These are phyloP conservation scores for Stropharia rugosoannulata DNA, from an alignment of 768 basidiomycete species.

Conservation along the genomic window DNA sequence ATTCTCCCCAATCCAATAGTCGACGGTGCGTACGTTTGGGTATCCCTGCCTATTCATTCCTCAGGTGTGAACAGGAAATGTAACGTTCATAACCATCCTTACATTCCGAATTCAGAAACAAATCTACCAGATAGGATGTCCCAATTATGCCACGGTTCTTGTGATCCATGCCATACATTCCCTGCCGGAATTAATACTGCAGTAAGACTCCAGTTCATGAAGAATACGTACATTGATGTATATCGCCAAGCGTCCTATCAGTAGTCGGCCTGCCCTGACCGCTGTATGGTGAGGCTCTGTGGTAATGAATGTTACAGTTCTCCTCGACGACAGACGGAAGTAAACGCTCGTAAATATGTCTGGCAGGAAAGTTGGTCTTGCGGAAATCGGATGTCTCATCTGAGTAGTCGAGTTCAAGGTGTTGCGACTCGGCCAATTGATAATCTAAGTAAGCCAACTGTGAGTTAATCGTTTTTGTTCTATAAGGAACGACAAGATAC, in stretches of 20 bases:
- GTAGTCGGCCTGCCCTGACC: constrained; percentile 69
- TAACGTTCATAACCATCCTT: constrained; percentile 17
- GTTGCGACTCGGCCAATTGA: constrained; percentile 77
- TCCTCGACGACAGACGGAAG: constrained; percentile 73
- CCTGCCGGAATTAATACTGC: constrained; percentile 34
- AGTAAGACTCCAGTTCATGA: neutral
- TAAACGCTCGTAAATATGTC: constrained; percentile 86
- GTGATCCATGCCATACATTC: constrained; percentile 95
- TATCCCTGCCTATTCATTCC: constrained; percentile 68
- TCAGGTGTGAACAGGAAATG: neutral
- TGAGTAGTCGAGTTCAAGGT: constrained; percentile 80
- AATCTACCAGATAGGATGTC: constrained; percentile 88
- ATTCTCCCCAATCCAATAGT: constrained; percentile 85
- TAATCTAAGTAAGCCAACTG: constrained; percentile 54
- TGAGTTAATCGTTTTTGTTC: neutral
- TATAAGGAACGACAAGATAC: constrained; percentile 22
- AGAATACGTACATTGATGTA: constrained; percentile 76
- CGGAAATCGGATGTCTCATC: constrained; percentile 86
- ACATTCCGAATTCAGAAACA: constrained; percentile 96
- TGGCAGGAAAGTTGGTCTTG: constrained; percentile 83
- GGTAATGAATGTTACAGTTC: constrained; percentile 72
- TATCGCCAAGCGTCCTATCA: constrained; percentile 80
- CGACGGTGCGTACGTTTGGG: constrained; percentile 85
- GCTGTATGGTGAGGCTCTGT: constrained; percentile 87
- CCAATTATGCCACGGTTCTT: constrained; percentile 95